Evolutionary conservation across 2,329 filamentous ascomycete species (phyloP).

Genomic region (Penicillium thymicola): DNA sequence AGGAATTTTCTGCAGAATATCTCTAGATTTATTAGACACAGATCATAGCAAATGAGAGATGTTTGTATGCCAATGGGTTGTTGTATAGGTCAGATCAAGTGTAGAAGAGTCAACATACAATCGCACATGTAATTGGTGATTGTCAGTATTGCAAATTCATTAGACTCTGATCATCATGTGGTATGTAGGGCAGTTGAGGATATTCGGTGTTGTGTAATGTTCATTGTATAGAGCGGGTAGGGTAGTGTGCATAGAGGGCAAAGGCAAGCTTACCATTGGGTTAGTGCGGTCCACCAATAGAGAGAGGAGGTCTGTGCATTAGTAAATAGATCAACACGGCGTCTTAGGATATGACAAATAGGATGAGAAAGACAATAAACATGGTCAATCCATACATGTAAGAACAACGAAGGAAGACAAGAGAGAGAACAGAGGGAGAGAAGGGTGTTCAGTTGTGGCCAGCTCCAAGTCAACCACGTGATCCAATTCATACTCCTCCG

Average conservation of each 20-base stretch:
- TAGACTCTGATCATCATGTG: constrained; percentile 36
- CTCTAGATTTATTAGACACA: constrained; percentile 13
- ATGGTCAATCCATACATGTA: background rate
- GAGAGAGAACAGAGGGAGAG: background rate
- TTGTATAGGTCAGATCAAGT: constrained; percentile 43
- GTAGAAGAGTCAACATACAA: constrained; percentile 47
- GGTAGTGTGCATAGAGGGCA: background rate
- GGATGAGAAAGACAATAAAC: background rate
- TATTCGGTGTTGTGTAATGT: constrained; percentile 10
- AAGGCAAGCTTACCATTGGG: background rate
- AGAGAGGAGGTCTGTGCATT: background rate
- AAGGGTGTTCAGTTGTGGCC: background rate
- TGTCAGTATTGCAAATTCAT: constrained; percentile 49
- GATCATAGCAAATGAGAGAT: constrained; percentile 8
- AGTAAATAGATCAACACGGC: background rate
- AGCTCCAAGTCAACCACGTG: background rate
- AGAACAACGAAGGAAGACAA: background rate
- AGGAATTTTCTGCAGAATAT: background rate
- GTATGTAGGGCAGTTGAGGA: constrained; percentile 8
- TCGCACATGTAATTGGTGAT: constrained; percentile 39
- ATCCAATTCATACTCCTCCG: background rate
- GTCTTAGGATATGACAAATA: background rate
- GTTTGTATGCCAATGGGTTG: background rate
- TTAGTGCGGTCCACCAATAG: background rate
- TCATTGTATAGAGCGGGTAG: background rate